Conservation (phyloP, 2,329 filamentous ascomycete genomes). For the Pseudophaeomoniella oleicola region DNA sequence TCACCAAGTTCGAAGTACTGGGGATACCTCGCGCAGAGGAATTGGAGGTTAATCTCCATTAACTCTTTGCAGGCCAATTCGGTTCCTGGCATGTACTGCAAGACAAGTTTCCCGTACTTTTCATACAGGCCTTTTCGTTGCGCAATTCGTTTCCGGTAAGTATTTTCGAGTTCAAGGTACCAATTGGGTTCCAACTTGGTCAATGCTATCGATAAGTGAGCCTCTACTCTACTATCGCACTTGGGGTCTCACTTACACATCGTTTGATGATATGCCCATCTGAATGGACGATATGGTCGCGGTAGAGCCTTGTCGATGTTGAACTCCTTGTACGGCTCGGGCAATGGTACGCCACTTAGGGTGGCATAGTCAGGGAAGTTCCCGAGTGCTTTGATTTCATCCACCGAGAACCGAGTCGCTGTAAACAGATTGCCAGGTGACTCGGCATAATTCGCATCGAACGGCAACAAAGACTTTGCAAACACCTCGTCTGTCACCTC, state of each 20-base stretch:
- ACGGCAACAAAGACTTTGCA: conserved; percentile 21
- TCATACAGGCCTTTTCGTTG: conserved; percentile 53
- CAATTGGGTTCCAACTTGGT: conserved; percentile 67
- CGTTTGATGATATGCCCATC: conserved; percentile 79
- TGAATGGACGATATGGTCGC: conserved; percentile 64
- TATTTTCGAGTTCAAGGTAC: conserved; percentile 78
- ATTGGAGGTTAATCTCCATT: conserved; percentile 76
- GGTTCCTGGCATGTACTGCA: conserved; percentile 56
- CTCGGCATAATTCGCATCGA: conserved; percentile 23
- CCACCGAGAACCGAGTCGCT: conserved; percentile 54
- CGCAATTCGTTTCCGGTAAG: conserved; percentile 51
- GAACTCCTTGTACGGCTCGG: conserved; percentile 48
- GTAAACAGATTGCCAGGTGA: conserved; percentile 33
- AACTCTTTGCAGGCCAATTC: conserved; percentile 71
- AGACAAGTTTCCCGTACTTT: conserved; percentile 47
- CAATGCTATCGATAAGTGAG: conserved; percentile 38
- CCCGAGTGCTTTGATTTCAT: conserved; percentile 55
- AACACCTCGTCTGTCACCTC: conserved; percentile 18
- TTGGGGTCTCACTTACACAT: conserved; percentile 52
- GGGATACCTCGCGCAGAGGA: conserved; percentile 64
- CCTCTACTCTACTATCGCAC: background rate
- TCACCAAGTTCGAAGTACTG: conserved; percentile 50
- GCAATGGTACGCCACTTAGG: conserved; percentile 60
- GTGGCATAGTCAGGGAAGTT: conserved; percentile 67
- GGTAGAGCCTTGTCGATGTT: conserved; percentile 53